phyloP scores from a whole-genome alignment of 2,329 filamentous ascomycete genomes.

The Cercospora sojina region DNA sequence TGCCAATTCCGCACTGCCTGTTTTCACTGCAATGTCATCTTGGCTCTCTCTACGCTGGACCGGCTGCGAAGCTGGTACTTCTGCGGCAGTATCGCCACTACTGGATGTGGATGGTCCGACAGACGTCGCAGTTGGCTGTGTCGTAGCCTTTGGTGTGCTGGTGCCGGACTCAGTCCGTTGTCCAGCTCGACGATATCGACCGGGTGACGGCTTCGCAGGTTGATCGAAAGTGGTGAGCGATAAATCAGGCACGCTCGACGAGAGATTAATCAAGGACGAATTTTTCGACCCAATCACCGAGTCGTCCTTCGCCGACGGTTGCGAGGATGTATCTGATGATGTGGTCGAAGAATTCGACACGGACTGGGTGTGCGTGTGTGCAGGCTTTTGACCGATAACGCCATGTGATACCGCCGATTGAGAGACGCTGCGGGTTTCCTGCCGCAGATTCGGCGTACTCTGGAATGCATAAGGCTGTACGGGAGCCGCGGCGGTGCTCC shows the following conservation, averaged over 20 bases:
- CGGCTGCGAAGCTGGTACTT: constrained; percentile 19
- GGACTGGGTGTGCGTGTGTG: constrained; percentile 44
- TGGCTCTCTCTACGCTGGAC: constrained; percentile 48
- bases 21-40: constrained; percentile 69
- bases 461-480: constrained; percentile 54
- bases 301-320: constrained; percentile 38
- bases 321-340: constrained; percentile 47
- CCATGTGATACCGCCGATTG: constrained; percentile 45
- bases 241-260: constrained; percentile 55
- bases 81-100: constrained; percentile 50
- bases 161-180: constrained; percentile 53
- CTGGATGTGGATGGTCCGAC: constrained; percentile 54
- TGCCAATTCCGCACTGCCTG: constrained; percentile 61
- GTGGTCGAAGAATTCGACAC: constrained; percentile 49
- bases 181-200: constrained; percentile 74
- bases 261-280: constrained; percentile 48
- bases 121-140: constrained; percentile 47
- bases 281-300: constrained; percentile 36
- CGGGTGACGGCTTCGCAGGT: constrained; percentile 66
- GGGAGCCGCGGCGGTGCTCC: constrained; percentile 45
- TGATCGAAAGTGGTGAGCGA: constrained; percentile 56
- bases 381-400: constrained; percentile 29
- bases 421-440: constrained; percentile 58
- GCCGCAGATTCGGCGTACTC: constrained; percentile 54
- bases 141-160: constrained; percentile 33